phyloP scores from a whole-genome alignment of 163 green algal species.

The Chlorella variabilis region DNA sequence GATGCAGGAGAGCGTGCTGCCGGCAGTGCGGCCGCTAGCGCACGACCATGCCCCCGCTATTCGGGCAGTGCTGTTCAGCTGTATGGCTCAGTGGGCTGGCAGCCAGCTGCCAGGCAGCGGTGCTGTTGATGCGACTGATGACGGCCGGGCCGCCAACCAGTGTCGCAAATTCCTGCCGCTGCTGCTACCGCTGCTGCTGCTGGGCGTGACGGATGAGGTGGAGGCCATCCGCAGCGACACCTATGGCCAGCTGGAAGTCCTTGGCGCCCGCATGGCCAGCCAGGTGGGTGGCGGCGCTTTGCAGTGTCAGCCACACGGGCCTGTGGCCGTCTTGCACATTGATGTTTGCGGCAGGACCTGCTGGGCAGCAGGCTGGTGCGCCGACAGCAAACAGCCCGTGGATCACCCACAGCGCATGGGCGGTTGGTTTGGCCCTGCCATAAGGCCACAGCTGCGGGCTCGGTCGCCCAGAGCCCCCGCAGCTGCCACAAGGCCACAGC shows the following conservation, averaged over 20 bases:
- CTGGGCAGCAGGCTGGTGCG: too few relatives aligned
- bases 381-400: too few relatives aligned
- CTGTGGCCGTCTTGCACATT: too few relatives aligned
- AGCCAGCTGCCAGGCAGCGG: background rate
- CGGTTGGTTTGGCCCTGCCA: too few relatives aligned
- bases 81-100: slow-evolving; percentile 63
- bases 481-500: too few relatives aligned
- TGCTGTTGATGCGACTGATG: background rate
- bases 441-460: too few relatives aligned
- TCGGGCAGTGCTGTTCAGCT: slow-evolving; percentile 54
- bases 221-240: slow-evolving; percentile 2
- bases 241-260: background rate
- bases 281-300: background rate
- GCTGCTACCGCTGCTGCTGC: slow-evolving; percentile 71
- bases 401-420: too few relatives aligned
- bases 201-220: slow-evolving; percentile 69
- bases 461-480: too few relatives aligned
- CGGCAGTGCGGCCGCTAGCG: slow-evolving; percentile 59
- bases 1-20: slow-evolving; percentile 45
- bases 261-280: slow-evolving; percentile 1
- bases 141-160: slow-evolving; percentile 7
- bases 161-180: slow-evolving; percentile 38
- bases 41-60: slow-evolving; percentile 61
- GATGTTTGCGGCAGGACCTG: too few relatives aligned
- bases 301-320: background rate